These are phyloP conservation scores for Talaromyces trachyspermus DNA, from an alignment of 495 filamentous ascomycete species.

Conservation along the genomic window DNA sequence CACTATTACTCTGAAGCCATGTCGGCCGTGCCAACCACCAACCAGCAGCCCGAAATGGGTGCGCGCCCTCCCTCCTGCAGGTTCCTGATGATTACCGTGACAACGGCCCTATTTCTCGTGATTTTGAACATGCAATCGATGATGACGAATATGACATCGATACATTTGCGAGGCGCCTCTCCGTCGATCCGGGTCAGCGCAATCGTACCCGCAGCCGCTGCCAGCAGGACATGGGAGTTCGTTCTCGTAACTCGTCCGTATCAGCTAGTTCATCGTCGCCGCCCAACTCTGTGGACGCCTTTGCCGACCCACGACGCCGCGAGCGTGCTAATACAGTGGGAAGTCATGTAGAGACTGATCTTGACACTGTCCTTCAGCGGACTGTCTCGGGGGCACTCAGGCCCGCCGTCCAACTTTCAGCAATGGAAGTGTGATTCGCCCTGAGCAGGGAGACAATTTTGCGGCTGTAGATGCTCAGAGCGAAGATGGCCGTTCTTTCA, in stretches of 20 bases:
- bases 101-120: slow-evolving; percentile 48
- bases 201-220: slow-evolving; percentile 33
- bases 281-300: slow-evolving; percentile 95
- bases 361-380: slow-evolving; percentile 59
- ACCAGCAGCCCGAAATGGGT: slow-evolving; percentile 24
- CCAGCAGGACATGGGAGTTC: slow-evolving; percentile 35
- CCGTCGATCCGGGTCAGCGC: slow-evolving; percentile 29
- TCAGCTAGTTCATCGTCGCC: slow-evolving; percentile 71
- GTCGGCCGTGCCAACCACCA: slow-evolving; percentile 24
- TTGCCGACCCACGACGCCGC: slow-evolving; percentile 67
- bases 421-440: slow-evolving; percentile 46
- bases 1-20: slow-evolving; percentile 53
- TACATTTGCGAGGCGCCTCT: slow-evolving; percentile 30
- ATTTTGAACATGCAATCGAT: slow-evolving; percentile 76
- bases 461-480: slow-evolving; percentile 58
- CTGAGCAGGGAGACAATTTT: slow-evolving; percentile 33
- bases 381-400: slow-evolving; percentile 65
- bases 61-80: slow-evolving; percentile 38
- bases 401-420: slow-evolving; percentile 53
- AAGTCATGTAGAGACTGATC: slow-evolving; percentile 48
- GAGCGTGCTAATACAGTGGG: slow-evolving; percentile 60
- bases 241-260: slow-evolving; percentile 46
- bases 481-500: slow-evolving; percentile 64
- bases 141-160: slow-evolving; percentile 64
- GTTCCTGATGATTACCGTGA: slow-evolving; percentile 41